These are phyloP conservation scores for Teratosphaeria nubilosa DNA, from an alignment of 2,329 filamentous ascomycete species.

Conservation along the genomic window DNA sequence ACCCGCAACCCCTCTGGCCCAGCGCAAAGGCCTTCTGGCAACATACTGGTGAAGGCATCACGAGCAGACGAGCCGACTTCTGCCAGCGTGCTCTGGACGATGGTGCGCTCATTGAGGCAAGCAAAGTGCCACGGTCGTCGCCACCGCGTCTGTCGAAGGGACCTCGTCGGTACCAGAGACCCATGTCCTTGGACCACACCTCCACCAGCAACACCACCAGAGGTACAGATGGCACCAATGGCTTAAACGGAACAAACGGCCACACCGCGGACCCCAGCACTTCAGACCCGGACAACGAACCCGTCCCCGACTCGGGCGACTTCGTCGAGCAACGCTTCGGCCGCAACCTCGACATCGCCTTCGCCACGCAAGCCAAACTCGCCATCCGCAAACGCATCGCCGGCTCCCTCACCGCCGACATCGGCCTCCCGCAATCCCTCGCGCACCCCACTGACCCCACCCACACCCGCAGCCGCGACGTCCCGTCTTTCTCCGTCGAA, in stretches of 20 bases:
- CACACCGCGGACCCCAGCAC: too few relatives aligned
- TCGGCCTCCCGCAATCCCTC: constrained; percentile 53
- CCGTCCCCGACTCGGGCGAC: constrained; percentile 56
- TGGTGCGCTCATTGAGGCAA: constrained; percentile 49
- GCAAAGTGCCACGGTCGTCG: constrained; percentile 22
- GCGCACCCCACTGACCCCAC: constrained; percentile 30
- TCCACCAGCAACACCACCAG: constrained; percentile 13
- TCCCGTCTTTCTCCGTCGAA: constrained; percentile 62
- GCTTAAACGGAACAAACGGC: constrained; percentile 3
- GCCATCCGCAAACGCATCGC: constrained; percentile 83
- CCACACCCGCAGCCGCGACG: constrained; percentile 28
- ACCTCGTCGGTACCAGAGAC: constrained; percentile 68
- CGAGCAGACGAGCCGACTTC: constrained; percentile 84
- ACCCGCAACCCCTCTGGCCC: constrained; percentile 54
- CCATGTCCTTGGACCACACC: constrained; percentile 39
- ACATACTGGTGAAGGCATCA: constrained; percentile 85
- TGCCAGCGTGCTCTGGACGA: constrained; percentile 66
- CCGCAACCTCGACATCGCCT: constrained; percentile 70
- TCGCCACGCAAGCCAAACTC: constrained; percentile 71
- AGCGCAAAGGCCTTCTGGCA: constrained; percentile 95
- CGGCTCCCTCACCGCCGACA: constrained; percentile 65
- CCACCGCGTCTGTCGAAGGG: constrained; percentile 49
- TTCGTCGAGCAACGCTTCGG: constrained; percentile 95
- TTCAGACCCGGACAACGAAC: constrained; percentile 12
- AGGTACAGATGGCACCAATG: constrained; percentile 11